Base-by-base conservation (phyloP, 306 rosid species). In the Quercus alba region DNA sequence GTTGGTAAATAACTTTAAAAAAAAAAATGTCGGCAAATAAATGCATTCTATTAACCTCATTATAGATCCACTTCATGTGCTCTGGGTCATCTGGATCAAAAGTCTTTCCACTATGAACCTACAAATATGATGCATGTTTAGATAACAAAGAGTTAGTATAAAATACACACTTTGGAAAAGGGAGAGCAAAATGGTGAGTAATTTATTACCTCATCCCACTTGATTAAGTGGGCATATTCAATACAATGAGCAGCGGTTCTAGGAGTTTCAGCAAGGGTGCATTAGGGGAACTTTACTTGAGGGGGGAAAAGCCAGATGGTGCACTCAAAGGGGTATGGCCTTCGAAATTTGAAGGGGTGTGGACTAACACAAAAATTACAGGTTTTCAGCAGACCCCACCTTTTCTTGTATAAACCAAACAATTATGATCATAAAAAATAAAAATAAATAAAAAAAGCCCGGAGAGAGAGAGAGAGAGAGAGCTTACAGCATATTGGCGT, bases 271-370 rank as follows among this genome's bases (percentile, higher is more conserved):
- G 98, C 97, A 69, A 96, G 91, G 69, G 99, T 90, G 82, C 99
- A 96, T 76, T 90, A 69, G 63, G 97, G 98, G 80, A 93, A 96
- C 88, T 96, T 96, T 79, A 95, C 98, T 91, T 95, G 99, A 84
- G 99, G 98, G 10, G 99, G 99, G 57, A 93, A 95, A 83, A 95
- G 98, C 98, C 99, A 93, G 75, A 93, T 93, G 75, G 99, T 93
- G 83, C 99, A 95, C 91, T 91, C 97, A 81, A 95, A 95, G 86
- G 46, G 46, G 2, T 41, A 41, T 23, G 28, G 31, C 23, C 28
- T 38, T 41, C 1, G 30, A 74, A 67, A 17, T 33, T 33, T 23
- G 20, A 26, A n/a, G 13, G 62, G 17, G 25, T 35, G 28, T 52
- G 56, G 23, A 12, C 80, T 20, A 54, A 30, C 55, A 26, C 19